Conservation (phyloP, 306 rosid genomes). For the Boehmeria nivea region DNA sequence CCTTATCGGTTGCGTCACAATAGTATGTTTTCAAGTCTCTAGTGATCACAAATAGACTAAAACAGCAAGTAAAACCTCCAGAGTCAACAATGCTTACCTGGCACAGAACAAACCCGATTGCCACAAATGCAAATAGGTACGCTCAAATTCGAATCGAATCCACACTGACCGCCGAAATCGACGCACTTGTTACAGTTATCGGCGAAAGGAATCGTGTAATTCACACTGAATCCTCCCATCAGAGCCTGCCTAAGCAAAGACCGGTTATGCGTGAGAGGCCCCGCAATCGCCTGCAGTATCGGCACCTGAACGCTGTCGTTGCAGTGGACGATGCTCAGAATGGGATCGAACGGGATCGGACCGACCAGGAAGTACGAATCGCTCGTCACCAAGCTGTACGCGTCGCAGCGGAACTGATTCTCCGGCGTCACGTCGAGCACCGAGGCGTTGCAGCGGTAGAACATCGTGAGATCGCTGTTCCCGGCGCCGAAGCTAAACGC, state of each 20-base stretch:
- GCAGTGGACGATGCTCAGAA: constrained; percentile 22
- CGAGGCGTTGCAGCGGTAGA: constrained; percentile 30
- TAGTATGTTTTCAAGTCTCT: too few species aligned
- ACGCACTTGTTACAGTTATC: constrained; percentile 31
- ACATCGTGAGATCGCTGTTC: constrained; percentile 37
- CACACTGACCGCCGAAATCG: constrained; percentile 34
- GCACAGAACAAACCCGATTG: constrained; percentile 30
- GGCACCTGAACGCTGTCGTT: constrained; percentile 23
- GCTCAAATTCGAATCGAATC: constrained; percentile 32
- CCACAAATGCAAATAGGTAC: constrained; percentile 52
- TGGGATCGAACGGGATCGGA: constrained; percentile 42
- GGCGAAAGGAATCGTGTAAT: constrained; percentile 23
- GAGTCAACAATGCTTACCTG: constrained; percentile 35
- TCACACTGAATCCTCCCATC: constrained; percentile 54
- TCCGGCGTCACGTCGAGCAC: background rate
- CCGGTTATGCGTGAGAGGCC: constrained; percentile 13
- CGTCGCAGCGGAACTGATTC: constrained; percentile 35
- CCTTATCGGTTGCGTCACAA: too few species aligned
- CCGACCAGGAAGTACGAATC: constrained; percentile 48
- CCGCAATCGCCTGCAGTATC: constrained; percentile 27
- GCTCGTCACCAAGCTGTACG: background rate
- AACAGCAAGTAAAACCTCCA: too few species aligned
- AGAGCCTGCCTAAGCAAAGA: constrained; percentile 39
- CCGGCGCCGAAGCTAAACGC: constrained; percentile 23
- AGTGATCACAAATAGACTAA: too few species aligned